These are phyloP conservation scores for Suhomyces canberraensis DNA, from an alignment of 805 yeast genomes.

Conservation along the genomic window DNA sequence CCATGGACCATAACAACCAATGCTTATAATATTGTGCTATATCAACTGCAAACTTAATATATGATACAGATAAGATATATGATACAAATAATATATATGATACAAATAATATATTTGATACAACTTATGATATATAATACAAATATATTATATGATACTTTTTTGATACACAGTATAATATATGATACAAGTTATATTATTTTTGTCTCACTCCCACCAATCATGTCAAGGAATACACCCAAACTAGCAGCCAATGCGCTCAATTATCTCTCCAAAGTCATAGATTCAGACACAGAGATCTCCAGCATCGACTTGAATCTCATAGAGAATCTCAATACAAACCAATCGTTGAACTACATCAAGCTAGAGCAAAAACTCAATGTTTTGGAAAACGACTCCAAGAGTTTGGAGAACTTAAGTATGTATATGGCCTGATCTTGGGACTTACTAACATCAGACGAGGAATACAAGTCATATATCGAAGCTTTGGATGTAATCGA, in stretches of 20 bases:
- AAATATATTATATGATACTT: no score
- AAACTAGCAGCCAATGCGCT: constrained; percentile 28
- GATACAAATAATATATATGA: no score
- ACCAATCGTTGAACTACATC: constrained; percentile 51
- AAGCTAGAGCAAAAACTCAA: constrained; percentile 39
- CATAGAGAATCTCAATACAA: constrained; percentile 55
- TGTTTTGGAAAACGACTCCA: constrained; percentile 42
- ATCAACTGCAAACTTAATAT: no score
- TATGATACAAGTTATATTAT: not conserved
- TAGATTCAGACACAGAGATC: constrained; percentile 41
- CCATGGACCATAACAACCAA: no score
- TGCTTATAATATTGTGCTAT: no score
- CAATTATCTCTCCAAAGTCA: constrained; percentile 24
- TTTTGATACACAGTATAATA: not conserved
- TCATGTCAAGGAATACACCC: constrained; percentile 28
- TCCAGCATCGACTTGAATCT: constrained; percentile 46
- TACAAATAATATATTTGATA: no score
- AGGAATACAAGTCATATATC: constrained; percentile 23
- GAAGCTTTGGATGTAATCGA: constrained; percentile 29
- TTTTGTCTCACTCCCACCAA: no score
- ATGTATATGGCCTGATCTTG: constrained; percentile 11
- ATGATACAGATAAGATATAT: no score
- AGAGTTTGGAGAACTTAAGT: constrained; percentile 24
- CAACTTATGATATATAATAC: no score
- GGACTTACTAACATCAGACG: constrained; percentile 1